Evolutionary conservation across 164 flowering plant species (phyloP), one percentile per base, ranked within the genome.

Genomic region (Houttuynia cordata): DNA sequence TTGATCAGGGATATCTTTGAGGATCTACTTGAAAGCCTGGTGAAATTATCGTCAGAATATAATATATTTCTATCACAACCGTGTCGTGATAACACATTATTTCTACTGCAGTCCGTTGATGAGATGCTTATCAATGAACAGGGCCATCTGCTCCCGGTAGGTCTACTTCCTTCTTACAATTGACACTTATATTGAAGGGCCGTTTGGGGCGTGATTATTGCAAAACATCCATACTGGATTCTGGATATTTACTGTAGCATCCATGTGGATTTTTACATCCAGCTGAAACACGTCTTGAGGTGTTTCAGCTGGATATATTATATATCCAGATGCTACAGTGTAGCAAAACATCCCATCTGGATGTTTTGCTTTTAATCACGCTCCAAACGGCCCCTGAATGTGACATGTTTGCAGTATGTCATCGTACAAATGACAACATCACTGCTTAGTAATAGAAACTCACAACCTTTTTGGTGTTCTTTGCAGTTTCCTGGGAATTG

Each of bases 81-180:
- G 60, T 88, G 97, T 74, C 96, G 99, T 8, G 99, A 94, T 74
- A 94, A 94, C 75, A 77, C 85, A 47, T 65, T 94, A 45, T 91
- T 80, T 75, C 87, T 94, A 58, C 73, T 94, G 59, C 82, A 75
- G 64, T 68, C 91, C 53, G 71, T 85, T 59, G 99, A 94, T 78
- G 99, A 91, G 78, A 79, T 91, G 87, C 88, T 91, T 58, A 64
- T 91, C 45, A 73, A 74, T 58, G 96, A 91, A 70, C 68, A 79
- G 63, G 93, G 79, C 67, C 58, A 74, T 63, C 76, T 74, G 61
- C 80, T 91, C 70, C 96, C 80, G 93, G 99, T 94, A 88, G 59
- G 12, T 45, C 14, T 45, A 10, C 14, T 45, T 45, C 7, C 49
- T 12, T 10, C 49, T 45, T 45, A 45, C 49, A 45, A 10, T 45